A percentile compares a stretch with the other conserved stretches of the same genome.
These are phyloP conservation scores for Selaginella tamariscina DNA, from an alignment of 75 land plant genomes.

Conservation along the genomic window DNA sequence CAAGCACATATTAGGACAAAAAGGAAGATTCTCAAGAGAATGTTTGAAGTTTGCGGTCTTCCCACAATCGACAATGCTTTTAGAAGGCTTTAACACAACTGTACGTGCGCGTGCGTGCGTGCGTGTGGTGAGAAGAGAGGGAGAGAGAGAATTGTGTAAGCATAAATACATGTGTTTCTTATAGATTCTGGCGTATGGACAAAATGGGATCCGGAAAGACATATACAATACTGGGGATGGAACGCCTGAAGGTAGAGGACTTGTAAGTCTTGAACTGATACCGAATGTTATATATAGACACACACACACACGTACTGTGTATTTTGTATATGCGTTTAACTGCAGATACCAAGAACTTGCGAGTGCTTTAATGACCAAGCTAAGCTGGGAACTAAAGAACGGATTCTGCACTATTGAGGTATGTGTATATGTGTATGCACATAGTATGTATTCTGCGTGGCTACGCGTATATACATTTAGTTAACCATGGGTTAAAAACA, in stretches of 20 bases:
- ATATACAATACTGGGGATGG: conserved; percentile 29
- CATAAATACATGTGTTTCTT: background rate
- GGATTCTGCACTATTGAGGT: conserved; percentile 23
- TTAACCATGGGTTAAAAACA: conserved; percentile 2
- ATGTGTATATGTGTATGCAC: background rate
- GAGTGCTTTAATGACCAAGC: conserved; percentile 18
- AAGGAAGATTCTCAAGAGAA: conserved; percentile 23
- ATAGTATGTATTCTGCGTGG: background rate
- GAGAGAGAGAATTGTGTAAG: background rate
- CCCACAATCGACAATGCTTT: conserved; percentile 23
- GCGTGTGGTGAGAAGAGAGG: too few relatives aligned
- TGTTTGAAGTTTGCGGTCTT: conserved; percentile 19
- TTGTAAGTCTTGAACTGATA: conserved; percentile 20
- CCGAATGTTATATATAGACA: background rate
- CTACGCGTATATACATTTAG: background rate
- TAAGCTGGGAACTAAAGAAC: conserved; percentile 13
- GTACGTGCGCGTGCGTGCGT: conserved; percentile 10
- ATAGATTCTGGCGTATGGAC: conserved; percentile 27
- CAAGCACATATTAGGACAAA: conserved; percentile 15
- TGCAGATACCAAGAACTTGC: conserved; percentile 24
- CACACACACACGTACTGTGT: background rate
- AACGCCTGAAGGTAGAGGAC: conserved; percentile 23
- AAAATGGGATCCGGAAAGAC: conserved; percentile 25
- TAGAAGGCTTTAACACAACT: conserved; percentile 24
- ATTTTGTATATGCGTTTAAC: background rate